Conservation (phyloP, 1,139 yeast species). For the Meyerozyma smithsonii region DNA sequence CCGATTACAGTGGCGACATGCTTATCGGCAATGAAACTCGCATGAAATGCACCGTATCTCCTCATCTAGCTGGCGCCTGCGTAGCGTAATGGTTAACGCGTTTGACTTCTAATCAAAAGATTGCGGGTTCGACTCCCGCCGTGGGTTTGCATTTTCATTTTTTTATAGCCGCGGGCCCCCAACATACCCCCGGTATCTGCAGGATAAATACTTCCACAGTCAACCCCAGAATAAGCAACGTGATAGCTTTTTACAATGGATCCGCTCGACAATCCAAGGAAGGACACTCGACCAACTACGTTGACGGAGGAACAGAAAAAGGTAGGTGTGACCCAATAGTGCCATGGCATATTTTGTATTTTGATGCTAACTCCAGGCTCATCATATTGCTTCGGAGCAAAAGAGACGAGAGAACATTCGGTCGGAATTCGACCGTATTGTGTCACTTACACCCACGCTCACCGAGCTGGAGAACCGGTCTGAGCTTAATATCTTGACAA, state of each 20-base stretch:
- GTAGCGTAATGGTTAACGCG: constrained; percentile 19
- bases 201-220: background rate
- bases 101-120: constrained; percentile 22
- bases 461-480: constrained; percentile 41
- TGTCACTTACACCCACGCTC: constrained; percentile 38
- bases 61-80: background rate
- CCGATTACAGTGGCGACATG: too few species aligned
- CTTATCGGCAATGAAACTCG: too few species aligned
- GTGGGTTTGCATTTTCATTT: constrained; percentile 5
- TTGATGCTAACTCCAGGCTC: constrained; percentile 25
- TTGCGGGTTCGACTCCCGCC: constrained; percentile 18
- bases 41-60: too few species aligned
- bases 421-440: constrained; percentile 43
- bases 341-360: too few species aligned
- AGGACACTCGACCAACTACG: constrained; percentile 25
- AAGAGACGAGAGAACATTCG: constrained; percentile 45
- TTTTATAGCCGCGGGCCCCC: background rate
- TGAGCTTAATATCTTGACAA: constrained; percentile 41
- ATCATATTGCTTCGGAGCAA: constrained; percentile 49
- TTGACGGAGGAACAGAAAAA: constrained; percentile 44
- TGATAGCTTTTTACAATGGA: background rate
- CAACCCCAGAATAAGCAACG: constrained; percentile 6
- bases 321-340: constrained; percentile 24
- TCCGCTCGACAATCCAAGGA: constrained; percentile 9
- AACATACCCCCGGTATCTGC: too few species aligned